Percentiles rank a stretch among this genome's conserved stretches.
Evolutionary conservation across 2,329 filamentous ascomycete genomes (phyloP).

Genomic region (Ceratocystis huliohia): DNA sequence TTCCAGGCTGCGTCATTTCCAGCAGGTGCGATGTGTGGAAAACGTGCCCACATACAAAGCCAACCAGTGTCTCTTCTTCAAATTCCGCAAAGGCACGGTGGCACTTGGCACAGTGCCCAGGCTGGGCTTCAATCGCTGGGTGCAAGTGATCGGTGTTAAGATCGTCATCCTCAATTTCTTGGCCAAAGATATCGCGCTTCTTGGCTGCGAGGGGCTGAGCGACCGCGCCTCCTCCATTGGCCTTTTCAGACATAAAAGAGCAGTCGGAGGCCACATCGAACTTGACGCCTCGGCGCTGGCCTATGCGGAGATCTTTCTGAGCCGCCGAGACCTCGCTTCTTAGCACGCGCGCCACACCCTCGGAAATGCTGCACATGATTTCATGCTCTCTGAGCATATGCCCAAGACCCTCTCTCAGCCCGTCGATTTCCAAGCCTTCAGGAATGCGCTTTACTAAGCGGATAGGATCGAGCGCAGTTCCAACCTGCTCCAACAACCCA

Average conservation of each 20-base stretch:
- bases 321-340: conserved; percentile 74
- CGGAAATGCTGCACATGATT: conserved; percentile 83
- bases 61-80: conserved; percentile 61
- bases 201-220: neutral
- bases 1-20: conserved; percentile 36
- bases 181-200: conserved; percentile 23
- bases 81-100: conserved; percentile 43
- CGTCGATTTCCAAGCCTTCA: conserved; percentile 83
- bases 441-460: conserved; percentile 82
- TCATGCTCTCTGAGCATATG: conserved; percentile 94
- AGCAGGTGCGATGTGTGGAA: conserved; percentile 66
- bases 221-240: conserved; percentile 24
- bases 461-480: conserved; percentile 85
- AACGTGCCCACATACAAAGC: conserved; percentile 71
- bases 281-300: conserved; percentile 74
- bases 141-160: conserved; percentile 26
- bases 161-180: conserved; percentile 23
- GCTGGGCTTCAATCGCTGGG: conserved; percentile 29
- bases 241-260: conserved; percentile 27
- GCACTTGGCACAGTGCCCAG: conserved; percentile 49
- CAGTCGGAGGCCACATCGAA: conserved; percentile 57
- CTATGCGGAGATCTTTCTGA: conserved; percentile 66
- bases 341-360: conserved; percentile 75
- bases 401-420: conserved; percentile 72
- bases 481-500: conserved; percentile 81